phyloP scores from a whole-genome alignment of 2,329 filamentous ascomycete species.

The Sphaceloma murrayae region DNA sequence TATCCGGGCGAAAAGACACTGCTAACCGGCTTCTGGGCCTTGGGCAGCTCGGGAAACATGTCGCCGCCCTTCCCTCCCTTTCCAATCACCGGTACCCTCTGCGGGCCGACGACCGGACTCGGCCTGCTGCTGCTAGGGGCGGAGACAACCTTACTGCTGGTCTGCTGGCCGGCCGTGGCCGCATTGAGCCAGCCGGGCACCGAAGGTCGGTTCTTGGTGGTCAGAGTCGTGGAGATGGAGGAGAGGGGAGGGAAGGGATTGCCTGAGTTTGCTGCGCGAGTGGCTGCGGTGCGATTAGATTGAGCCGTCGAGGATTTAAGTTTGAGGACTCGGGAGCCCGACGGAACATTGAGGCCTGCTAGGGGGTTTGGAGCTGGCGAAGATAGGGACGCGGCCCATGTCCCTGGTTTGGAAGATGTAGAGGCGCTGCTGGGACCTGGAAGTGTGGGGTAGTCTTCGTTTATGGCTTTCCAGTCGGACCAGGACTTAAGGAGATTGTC shows the following conservation, averaged over 20 bases:
- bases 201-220: constrained; percentile 12
- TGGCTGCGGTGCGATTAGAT: constrained; percentile 53
- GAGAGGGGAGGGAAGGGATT: constrained; percentile 19
- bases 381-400: constrained; percentile 42
- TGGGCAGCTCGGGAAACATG: constrained; percentile 73
- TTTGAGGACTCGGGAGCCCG: constrained; percentile 55
- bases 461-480: constrained; percentile 92
- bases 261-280: constrained; percentile 38
- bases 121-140: constrained; percentile 23
- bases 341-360: constrained; percentile 40
- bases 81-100: constrained; percentile 24
- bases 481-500: constrained; percentile 70
- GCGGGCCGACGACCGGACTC: constrained; percentile 28
- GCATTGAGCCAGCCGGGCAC: constrained; percentile 17
- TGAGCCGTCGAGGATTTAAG: constrained; percentile 61
- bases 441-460: constrained; percentile 86
- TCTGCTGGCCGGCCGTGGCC: constrained; percentile 22
- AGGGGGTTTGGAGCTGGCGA: constrained; percentile 46
- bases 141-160: constrained; percentile 29
- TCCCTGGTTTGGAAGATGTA: constrained; percentile 54
- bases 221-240: constrained; percentile 6
- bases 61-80: too few relatives aligned
- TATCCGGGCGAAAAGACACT: constrained; percentile 44
- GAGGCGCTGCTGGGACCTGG: constrained; percentile 57
- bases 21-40: constrained; percentile 59